Conservation (phyloP, 257 asterid species). For the Solanum sparsipilum region DNA sequence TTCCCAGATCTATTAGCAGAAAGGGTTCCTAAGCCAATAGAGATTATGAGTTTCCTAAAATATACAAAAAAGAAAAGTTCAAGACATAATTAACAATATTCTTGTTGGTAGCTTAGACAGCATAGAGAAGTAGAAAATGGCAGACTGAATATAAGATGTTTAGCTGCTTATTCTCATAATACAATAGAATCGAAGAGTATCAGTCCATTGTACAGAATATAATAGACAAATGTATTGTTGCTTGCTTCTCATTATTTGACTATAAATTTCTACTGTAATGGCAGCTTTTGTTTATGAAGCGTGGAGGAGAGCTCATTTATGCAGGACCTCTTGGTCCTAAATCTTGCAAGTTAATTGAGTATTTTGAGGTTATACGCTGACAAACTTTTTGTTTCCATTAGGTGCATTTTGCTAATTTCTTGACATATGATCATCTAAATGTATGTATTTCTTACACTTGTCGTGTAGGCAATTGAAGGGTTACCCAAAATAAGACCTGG, state of each 20-base stretch:
- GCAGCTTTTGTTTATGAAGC: slow-evolving; percentile 90
- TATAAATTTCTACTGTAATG: slow-evolving; percentile 12
- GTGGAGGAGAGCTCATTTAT: slow-evolving; percentile 93
- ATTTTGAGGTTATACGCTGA: slow-evolving; percentile 57
- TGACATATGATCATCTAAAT: neutral
- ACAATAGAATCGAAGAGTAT: neutral
- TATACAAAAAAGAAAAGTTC: neutral
- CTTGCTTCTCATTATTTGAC: neutral
- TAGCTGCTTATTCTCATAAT: neutral
- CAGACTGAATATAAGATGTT: neutral
- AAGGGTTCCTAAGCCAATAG: neutral
- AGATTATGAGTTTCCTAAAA: neutral
- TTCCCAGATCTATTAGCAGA: neutral
- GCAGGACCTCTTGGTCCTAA: slow-evolving; percentile 89
- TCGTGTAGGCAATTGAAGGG: slow-evolving; percentile 63
- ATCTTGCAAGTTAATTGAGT: slow-evolving; percentile 67
- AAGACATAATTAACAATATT: neutral
- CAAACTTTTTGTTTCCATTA: neutral
- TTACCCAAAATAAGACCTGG: slow-evolving; percentile 66
- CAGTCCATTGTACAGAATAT: neutral
- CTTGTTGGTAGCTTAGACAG: neutral
- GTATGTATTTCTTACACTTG: neutral
- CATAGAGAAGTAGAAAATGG: neutral
- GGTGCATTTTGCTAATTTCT: neutral
- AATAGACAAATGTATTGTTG: neutral